Evolutionary conservation across 257 asterid genomes (phyloP).

Genomic region (Nemophila menziesii): DNA sequence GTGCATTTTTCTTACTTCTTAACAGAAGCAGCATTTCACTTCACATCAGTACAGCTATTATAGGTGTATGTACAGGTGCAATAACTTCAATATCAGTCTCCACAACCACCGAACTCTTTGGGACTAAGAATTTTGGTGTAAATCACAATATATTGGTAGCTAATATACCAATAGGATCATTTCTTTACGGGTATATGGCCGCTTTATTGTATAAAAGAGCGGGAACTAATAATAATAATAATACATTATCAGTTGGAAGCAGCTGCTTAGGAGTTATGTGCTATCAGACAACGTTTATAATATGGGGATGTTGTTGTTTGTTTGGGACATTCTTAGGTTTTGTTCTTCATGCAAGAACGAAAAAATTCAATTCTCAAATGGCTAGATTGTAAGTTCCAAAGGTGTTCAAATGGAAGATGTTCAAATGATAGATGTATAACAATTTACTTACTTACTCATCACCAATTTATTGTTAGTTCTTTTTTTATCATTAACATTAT

Average conservation of each 20-base stretch:
- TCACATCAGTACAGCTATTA: conserved; percentile 45
- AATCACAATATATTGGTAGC: conserved; percentile 63
- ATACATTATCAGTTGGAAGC: conserved; percentile 14
- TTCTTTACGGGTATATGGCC: conserved; percentile 53
- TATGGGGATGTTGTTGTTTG: conserved; percentile 1
- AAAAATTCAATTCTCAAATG: background rate
- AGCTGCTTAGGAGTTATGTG: conserved; percentile 18
- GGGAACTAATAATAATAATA: too few species aligned
- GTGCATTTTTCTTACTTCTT: conserved; percentile 49
- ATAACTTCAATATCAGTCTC: conserved; percentile 57
- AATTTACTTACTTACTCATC: too few species aligned
- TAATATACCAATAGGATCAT: conserved; percentile 60
- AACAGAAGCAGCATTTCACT: conserved; percentile 16
- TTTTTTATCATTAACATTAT: too few species aligned
- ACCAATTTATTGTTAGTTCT: too few species aligned
- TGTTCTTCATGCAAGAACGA: conserved; percentile 1
- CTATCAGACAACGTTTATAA: conserved; percentile 1
- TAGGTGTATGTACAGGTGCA: conserved; percentile 64
- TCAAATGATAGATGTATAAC: too few species aligned
- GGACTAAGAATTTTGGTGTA: conserved; percentile 45
- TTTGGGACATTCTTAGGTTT: conserved; percentile 3
- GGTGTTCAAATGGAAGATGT: background rate
- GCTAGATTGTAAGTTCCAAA: background rate
- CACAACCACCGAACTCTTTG: conserved; percentile 56
- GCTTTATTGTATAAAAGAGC: conserved; percentile 37